These are phyloP conservation scores for Primulina eburnea DNA, from an alignment of 257 asterid species.

Conservation along the genomic window DNA sequence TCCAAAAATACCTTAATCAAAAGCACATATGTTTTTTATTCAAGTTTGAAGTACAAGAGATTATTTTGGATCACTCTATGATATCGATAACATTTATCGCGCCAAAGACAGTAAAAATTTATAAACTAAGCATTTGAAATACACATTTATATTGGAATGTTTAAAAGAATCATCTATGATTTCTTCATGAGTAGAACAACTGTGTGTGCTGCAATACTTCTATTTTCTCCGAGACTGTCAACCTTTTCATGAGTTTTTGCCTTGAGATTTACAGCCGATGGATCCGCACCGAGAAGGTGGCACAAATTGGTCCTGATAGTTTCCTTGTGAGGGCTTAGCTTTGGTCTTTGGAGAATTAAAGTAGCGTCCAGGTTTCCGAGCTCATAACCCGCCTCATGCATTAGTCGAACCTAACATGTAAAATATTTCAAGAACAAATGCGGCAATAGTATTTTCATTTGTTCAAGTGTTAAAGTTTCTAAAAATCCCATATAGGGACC, in stretches of 20 bases:
- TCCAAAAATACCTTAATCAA: too few species aligned
- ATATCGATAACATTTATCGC: not conserved
- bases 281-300: conserved; percentile 78
- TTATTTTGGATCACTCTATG: not conserved
- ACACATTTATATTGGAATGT: too few species aligned
- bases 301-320: conserved; percentile 70
- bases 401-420: conserved; percentile 71
- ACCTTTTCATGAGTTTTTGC: conserved; percentile 98
- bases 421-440: conserved; percentile 19
- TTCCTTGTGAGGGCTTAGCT: conserved; percentile 92
- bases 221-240: conserved; percentile 94
- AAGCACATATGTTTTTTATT: not conserved
- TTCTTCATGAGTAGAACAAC: conserved; percentile 83
- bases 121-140: too few species aligned
- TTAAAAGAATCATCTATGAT: conserved; percentile 15
- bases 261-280: conserved; percentile 75
- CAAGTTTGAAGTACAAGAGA: not conserved
- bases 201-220: conserved; percentile 96
- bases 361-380: conserved; percentile 89
- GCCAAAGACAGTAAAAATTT: not conserved
- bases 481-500: not conserved
- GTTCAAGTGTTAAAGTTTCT: not conserved
- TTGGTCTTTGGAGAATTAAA: conserved; percentile 89
- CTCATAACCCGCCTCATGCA: conserved; percentile 92
- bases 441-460: not conserved